Percentiles rank a stretch among this genome's conserved stretches.
These are phyloP conservation scores for Epichloe sibirici DNA, from an alignment of 2,329 filamentous ascomycete genomes.

Conservation along the genomic window DNA sequence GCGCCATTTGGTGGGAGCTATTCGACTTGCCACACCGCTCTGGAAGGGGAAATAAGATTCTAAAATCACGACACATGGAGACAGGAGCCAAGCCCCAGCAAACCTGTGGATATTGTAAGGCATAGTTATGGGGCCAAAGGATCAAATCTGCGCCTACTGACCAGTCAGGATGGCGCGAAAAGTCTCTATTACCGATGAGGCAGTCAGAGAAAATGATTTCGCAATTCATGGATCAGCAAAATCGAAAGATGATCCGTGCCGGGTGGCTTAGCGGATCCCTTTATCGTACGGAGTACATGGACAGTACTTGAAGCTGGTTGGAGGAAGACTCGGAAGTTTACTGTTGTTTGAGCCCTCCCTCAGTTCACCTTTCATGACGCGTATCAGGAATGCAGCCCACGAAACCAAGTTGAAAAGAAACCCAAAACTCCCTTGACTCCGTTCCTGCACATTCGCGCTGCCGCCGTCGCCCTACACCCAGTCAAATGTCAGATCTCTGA, in stretches of 20 bases:
- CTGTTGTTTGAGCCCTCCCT: no score
- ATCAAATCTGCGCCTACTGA: conserved; percentile 1
- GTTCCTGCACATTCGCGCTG: neutral
- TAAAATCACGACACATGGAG: neutral
- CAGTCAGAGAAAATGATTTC: conserved; percentile 8
- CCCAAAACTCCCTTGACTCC: neutral
- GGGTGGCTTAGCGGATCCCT: conserved; percentile 4
- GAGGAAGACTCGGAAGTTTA: no score
- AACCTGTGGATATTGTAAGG: neutral
- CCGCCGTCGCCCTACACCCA: neutral
- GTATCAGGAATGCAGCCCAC: neutral
- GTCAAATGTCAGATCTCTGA: neutral
- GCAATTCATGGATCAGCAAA: conserved; percentile 9
- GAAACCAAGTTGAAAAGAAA: neutral
- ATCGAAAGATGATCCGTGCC: conserved; percentile 2
- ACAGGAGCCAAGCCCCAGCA: neutral
- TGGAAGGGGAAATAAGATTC: neutral
- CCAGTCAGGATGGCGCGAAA: conserved; percentile 5
- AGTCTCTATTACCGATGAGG: conserved; percentile 5
- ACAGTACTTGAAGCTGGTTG: neutral
- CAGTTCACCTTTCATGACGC: no score
- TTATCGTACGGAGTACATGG: neutral
- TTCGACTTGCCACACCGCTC: conserved; percentile 1
- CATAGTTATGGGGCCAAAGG: neutral
- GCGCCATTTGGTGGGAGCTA: neutral